A percentile compares a stretch with the other conserved stretches of the same genome.
phyloP scores from a whole-genome alignment of 495 filamentous ascomycete genomes.

The Neurospora sp. region DNA sequence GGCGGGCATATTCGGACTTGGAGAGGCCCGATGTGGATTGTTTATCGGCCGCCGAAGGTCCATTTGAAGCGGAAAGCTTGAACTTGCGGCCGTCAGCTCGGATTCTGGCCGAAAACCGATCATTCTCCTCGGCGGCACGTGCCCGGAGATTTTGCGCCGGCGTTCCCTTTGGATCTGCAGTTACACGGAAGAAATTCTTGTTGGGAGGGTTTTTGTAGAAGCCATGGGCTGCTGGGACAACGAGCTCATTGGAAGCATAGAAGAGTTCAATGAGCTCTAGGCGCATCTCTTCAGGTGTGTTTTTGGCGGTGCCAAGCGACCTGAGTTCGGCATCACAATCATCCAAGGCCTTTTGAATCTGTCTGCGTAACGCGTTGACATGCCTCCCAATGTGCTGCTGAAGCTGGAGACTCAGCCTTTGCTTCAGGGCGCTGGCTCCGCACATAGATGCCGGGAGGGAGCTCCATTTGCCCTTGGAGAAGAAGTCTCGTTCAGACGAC shows the following conservation, averaged over 20 bases:
- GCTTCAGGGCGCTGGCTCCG: conserved; percentile 25
- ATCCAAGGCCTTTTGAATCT: conserved; percentile 29
- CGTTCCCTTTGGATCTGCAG: conserved; percentile 26
- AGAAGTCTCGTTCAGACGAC: conserved; percentile 22
- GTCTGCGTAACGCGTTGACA: conserved; percentile 21
- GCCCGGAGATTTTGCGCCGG: conserved; percentile 32
- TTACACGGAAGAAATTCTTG: conserved; percentile 28
- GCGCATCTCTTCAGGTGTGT: conserved; percentile 29
- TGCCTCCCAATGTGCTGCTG: conserved; percentile 30
- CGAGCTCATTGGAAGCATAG: conserved; percentile 26
- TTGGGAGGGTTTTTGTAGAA: conserved; percentile 33
- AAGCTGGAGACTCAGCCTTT: conserved; percentile 28
- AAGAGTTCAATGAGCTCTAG: conserved; percentile 31
- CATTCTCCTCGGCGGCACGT: conserved; percentile 32
- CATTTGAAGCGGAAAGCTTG: conserved; percentile 11
- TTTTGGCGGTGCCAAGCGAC: conserved; percentile 26
- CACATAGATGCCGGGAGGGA: conserved; percentile 19
- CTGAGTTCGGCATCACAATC: conserved; percentile 28
- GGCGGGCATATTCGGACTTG: conserved; percentile 25
- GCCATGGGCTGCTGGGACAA: conserved; percentile 30
- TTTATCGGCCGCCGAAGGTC: background rate
- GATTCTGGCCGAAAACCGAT: conserved; percentile 23
- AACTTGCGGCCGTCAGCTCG: conserved; percentile 30
- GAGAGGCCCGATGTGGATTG: background rate
- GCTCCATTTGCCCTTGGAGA: conserved; percentile 33